Evolutionary conservation across 805 yeast genomes (phyloP).

Genomic region (Kodamaea restingae): DNA sequence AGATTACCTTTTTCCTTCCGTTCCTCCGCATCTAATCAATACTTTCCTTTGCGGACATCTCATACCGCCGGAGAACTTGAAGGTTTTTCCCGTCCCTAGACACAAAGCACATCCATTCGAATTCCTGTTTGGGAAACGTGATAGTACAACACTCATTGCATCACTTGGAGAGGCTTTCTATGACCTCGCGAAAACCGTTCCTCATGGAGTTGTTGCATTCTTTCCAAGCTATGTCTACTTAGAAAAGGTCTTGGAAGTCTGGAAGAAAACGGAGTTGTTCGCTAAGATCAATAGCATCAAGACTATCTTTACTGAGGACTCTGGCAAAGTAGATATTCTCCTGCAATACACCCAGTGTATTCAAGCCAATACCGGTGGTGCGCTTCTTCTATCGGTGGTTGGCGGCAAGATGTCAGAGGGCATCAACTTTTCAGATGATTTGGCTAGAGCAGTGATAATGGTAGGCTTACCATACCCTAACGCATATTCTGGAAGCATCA

Average conservation of each 20-base stretch:
- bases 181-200: conserved; percentile 43
- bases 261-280: conserved; percentile 43
- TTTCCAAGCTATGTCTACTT: conserved; percentile 82
- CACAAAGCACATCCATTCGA: conserved; percentile 37
- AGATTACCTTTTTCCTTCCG: conserved; percentile 60
- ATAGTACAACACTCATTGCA: conserved; percentile 40
- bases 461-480: conserved; percentile 90
- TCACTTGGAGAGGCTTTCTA: conserved; percentile 50
- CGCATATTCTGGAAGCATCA: conserved; percentile 72
- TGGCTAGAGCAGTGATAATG: conserved; percentile 86
- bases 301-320: conserved; percentile 27
- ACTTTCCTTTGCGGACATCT: conserved; percentile 79
- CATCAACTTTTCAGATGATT: conserved; percentile 78
- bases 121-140: conserved; percentile 67
- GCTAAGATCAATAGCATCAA: conserved; percentile 37
- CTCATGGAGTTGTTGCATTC: conserved; percentile 75
- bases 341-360: conserved; percentile 48
- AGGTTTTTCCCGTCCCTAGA: conserved; percentile 50
- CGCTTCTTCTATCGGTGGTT: conserved; percentile 75
- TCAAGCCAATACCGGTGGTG: conserved; percentile 42
- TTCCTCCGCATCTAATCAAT: conserved; percentile 34
- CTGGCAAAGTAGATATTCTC: conserved; percentile 31
- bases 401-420: conserved; percentile 95
- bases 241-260: conserved; percentile 42
- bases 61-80: conserved; percentile 65